Evolutionary conservation across 495 filamentous ascomycete genomes (phyloP).

Genomic region (Geopyxis carbonaria): DNA sequence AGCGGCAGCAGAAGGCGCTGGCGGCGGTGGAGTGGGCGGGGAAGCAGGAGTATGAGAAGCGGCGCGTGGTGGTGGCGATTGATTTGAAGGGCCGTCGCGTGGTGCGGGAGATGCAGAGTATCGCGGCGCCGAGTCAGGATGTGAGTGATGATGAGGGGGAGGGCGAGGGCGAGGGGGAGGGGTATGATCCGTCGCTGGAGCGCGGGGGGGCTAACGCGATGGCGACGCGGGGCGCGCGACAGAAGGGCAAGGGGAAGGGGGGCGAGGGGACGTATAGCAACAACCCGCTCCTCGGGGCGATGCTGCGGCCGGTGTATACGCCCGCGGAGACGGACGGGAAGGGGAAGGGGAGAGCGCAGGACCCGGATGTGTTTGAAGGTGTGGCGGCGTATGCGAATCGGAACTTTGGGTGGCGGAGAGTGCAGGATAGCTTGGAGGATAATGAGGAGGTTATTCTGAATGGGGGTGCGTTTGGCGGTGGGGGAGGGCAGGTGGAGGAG

Average conservation of each 20-base stretch:
- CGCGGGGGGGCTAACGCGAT: conserved; percentile 12
- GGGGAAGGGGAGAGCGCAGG: conserved; percentile 27
- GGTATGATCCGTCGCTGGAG: conserved; percentile 8
- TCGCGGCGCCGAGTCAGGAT: conserved; percentile 38
- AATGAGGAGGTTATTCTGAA: conserved; percentile 88
- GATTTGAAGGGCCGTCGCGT: conserved; percentile 65
- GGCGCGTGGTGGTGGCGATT: conserved; percentile 68
- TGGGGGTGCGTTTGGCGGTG: conserved; percentile 29
- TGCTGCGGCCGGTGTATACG: conserved; percentile 65
- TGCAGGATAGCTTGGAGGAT: conserved; percentile 79
- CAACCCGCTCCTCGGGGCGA: conserved; percentile 65
- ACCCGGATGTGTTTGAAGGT: conserved; percentile 31
- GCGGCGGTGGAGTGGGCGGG: conserved; percentile 82
- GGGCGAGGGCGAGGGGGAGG: conserved; percentile 24
- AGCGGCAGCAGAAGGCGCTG: conserved; percentile 74
- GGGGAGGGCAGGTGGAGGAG: conserved; percentile 2
- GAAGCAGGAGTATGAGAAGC: conserved; percentile 84
- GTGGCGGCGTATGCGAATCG: conserved; percentile 23
- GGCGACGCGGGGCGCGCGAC: conserved; percentile 4
- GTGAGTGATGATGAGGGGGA: conserved; percentile 29
- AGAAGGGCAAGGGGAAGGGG: conserved; percentile 10
- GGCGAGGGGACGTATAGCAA: conserved; percentile 50
- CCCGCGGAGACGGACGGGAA: conserved; percentile 32
- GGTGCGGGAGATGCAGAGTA: conserved; percentile 50
- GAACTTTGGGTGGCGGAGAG: conserved; percentile 59